These are phyloP conservation scores for Mycena kentingensis DNA, from an alignment of 768 basidiomycete genomes.

Conservation along the genomic window DNA sequence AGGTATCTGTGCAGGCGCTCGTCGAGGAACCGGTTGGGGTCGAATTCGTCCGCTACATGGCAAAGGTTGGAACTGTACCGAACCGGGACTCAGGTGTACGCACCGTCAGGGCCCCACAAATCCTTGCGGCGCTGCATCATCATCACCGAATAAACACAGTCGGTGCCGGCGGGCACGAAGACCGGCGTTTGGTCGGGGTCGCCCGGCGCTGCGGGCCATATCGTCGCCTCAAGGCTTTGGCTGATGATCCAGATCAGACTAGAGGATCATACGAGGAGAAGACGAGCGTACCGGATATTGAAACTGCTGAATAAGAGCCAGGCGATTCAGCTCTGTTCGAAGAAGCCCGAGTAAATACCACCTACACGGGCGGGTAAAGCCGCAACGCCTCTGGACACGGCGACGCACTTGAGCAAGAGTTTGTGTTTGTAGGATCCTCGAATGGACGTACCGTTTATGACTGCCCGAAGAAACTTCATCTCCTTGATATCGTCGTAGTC, in stretches of 20 bases:
- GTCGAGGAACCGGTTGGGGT: background rate
- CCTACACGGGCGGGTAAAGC: conserved; percentile 54
- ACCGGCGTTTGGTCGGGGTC: too few relatives aligned
- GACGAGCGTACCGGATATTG: conserved; percentile 32
- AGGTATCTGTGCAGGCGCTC: background rate
- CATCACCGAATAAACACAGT: too few relatives aligned
- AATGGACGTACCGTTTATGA: conserved; percentile 51
- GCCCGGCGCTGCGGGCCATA: too few relatives aligned
- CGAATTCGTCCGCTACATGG: background rate
- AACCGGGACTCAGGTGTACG: background rate
- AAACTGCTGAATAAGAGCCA: conserved; percentile 31
- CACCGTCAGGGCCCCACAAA: conserved; percentile 47
- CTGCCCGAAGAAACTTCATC: conserved; percentile 64
- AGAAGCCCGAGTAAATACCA: background rate
- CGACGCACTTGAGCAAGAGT: background rate
- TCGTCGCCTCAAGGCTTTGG: conserved; percentile 32
- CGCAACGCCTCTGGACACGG: conserved; percentile 47
- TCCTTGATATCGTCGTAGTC: conserved; percentile 57
- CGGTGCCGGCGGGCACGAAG: too few relatives aligned
- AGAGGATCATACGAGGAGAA: background rate
- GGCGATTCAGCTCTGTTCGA: too few relatives aligned
- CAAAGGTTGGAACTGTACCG: background rate
- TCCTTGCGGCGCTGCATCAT: conserved; percentile 30
- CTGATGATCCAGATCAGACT: conserved; percentile 29
- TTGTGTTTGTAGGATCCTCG: background rate